A percentile compares a stretch with the other conserved stretches of the same genome.
Conservation (phyloP, 2,329 filamentous ascomycete species). For the Calonectria ilicicola region DNA sequence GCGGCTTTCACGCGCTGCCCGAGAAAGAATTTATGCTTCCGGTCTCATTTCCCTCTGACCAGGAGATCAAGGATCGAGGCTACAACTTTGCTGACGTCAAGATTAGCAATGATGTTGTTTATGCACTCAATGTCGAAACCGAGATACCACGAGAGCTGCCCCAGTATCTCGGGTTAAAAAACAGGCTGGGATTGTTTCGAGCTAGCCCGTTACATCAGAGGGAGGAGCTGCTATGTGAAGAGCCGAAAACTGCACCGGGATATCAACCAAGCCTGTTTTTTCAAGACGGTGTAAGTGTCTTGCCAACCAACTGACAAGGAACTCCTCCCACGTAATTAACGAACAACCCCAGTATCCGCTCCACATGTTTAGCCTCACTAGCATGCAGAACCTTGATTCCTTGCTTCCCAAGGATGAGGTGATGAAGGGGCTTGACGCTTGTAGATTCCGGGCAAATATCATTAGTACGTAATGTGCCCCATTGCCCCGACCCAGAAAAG, state of each 20-base stretch:
- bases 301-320: not conserved
- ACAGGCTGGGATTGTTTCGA: slow-evolving; percentile 76
- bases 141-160: slow-evolving; percentile 73
- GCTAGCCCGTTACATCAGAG: slow-evolving; percentile 69
- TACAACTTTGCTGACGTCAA: slow-evolving; percentile 72
- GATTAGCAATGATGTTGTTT: slow-evolving; percentile 72
- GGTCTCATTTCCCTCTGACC: slow-evolving; percentile 68
- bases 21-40: slow-evolving; percentile 77
- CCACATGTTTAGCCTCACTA: slow-evolving; percentile 74
- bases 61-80: slow-evolving; percentile 67
- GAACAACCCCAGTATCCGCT: slow-evolving; percentile 69
- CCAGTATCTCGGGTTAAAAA: slow-evolving; percentile 74
- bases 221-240: slow-evolving; percentile 71
- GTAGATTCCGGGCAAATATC: slow-evolving; percentile 79
- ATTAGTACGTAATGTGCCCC: slow-evolving; percentile 59
- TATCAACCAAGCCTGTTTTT: slow-evolving; percentile 76
- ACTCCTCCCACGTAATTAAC: slow-evolving; percentile 12
- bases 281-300: slow-evolving; percentile 72
- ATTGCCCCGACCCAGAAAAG: not conserved
- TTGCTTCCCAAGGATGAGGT: slow-evolving; percentile 64
- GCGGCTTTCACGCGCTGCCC: slow-evolving; percentile 62
- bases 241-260: slow-evolving; percentile 67
- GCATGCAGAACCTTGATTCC: slow-evolving; percentile 70
- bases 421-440: slow-evolving; percentile 66
- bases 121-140: slow-evolving; percentile 66